Percentiles rank a stretch among this genome's conserved stretches.
These are phyloP conservation scores for Zygoascus ofunaensis DNA, from an alignment of 805 yeast genomes.

Conservation along the genomic window DNA sequence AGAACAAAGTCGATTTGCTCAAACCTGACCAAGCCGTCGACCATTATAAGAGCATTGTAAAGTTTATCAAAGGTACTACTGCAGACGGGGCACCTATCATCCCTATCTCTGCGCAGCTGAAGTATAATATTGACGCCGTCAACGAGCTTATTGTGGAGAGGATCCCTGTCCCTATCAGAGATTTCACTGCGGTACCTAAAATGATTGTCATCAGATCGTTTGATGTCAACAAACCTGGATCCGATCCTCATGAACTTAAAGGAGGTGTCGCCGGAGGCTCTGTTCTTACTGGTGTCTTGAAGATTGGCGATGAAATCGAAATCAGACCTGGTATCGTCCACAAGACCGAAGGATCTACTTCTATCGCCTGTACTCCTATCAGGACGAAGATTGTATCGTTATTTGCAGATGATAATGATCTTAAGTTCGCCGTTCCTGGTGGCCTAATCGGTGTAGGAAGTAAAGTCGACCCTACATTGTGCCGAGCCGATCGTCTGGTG, in stretches of 20 bases:
- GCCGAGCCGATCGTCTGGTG: conserved; percentile 98
- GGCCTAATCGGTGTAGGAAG: conserved; percentile 99
- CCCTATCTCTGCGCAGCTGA: conserved; percentile 97
- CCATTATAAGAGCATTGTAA: conserved; percentile 85
- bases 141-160: conserved; percentile 91
- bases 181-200: conserved; percentile 86
- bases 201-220: conserved; percentile 96
- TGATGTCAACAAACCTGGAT: conserved; percentile 98
- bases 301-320: conserved; percentile 96
- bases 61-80: conserved; percentile 92
- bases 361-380: conserved; percentile 91
- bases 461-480: conserved; percentile 94
- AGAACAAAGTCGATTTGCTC: conserved; percentile 97
- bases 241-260: conserved; percentile 90
- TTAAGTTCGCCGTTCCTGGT: conserved; percentile 99
- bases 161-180: conserved; percentile 94
- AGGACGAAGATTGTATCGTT: conserved; percentile 88
- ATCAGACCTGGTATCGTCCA: conserved; percentile 99
- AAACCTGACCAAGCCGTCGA: conserved; percentile 93
- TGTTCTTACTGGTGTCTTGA: conserved; percentile 91
- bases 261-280: conserved; percentile 99
- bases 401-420: conserved; percentile 95
- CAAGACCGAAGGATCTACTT: conserved; percentile 67
- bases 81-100: conserved; percentile 99
- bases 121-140: conserved; percentile 97